A percentile compares a stretch with the other conserved stretches of the same genome.
Evolutionary conservation across 2,329 filamentous ascomycete species (phyloP).

Genomic region (Pestalotiopsis sp.): DNA sequence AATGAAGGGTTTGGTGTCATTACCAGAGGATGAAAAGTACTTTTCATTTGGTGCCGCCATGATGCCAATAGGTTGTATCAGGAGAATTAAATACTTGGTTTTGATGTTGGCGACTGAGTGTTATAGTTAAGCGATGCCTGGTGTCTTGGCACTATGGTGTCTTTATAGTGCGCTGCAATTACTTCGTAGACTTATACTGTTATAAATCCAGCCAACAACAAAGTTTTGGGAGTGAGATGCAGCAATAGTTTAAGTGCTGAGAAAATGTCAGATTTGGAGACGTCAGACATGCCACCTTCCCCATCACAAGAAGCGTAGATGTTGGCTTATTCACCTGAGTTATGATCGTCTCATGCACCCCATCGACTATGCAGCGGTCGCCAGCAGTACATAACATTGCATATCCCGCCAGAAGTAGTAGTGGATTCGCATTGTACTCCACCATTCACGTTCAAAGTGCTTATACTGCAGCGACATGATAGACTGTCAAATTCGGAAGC

Average conservation of each 20-base stretch:
- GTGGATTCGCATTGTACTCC: no score
- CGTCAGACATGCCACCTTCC: background rate
- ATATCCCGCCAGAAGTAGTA: no score
- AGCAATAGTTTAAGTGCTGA: background rate
- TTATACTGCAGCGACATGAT: no score
- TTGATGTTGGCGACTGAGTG: background rate
- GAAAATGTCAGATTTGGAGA: background rate
- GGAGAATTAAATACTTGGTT: background rate
- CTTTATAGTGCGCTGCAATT: background rate
- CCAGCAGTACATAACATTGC: no score
- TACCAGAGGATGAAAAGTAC: background rate
- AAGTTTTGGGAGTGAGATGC: no score
- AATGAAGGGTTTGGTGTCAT: conserved; percentile 19
- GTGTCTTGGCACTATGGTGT: no score
- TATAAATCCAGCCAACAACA: no score
- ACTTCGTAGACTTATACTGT: background rate
- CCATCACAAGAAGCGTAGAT: background rate
- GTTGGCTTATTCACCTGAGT: background rate
- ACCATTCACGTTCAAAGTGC: no score
- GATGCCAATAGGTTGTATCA: background rate
- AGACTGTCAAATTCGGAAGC: no score
- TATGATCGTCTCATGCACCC: background rate
- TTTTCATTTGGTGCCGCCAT: background rate
- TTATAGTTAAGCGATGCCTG: background rate
- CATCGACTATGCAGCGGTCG: background rate